Base-by-base conservation (phyloP, 805 yeast species). In the Wickerhamiella slavikovae region DNA sequence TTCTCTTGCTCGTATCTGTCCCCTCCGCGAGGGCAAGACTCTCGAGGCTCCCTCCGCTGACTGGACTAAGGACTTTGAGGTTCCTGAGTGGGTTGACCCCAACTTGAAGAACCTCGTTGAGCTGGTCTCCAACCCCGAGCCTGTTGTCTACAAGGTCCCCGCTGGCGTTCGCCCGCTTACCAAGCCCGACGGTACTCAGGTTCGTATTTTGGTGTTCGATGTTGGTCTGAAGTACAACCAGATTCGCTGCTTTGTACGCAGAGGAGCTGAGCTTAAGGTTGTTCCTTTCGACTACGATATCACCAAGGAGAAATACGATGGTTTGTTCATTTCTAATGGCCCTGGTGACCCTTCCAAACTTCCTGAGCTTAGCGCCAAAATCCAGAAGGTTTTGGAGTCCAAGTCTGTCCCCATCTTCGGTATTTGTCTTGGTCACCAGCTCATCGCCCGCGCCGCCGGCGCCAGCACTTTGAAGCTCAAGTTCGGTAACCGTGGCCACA, bases 401-500 rank as follows among this genome's bases (percentile, higher is more conserved):
- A 75, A 68, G 29, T 71, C 68, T 53, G 72, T 89, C 25, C 98
- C 98, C 31, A 65, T 89, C 33, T 89, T 89, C 47, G 98, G 98
- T 68, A 89, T 89, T 51, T 89, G 98, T 68, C 63, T 89, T 41
- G 98, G 98, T 55, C 98, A 89, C 58, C 98, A 89, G 64, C 67
- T 89, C 48, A 57, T 89, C 51, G 93, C 96, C 18, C 66, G 91
- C 57, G 93, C 98, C 28, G 60, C 89, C 30, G 98, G 98, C 48
- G 96, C 96, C 35, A 64, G 78, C 19, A 89, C 98, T 27, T 42
- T 70, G 44, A 89, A 89, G 59, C 60, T 89, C 60, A 83, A 83
- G 59, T 89, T 80, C 47, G 98, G 98, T 71, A 89, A 89, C 66
- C 82, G 98, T 66, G 98, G 95, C 48, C 98, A 89, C 59, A 89